phyloP scores from a whole-genome alignment of 2,329 filamentous ascomycete species.

The Alternaria panax region DNA sequence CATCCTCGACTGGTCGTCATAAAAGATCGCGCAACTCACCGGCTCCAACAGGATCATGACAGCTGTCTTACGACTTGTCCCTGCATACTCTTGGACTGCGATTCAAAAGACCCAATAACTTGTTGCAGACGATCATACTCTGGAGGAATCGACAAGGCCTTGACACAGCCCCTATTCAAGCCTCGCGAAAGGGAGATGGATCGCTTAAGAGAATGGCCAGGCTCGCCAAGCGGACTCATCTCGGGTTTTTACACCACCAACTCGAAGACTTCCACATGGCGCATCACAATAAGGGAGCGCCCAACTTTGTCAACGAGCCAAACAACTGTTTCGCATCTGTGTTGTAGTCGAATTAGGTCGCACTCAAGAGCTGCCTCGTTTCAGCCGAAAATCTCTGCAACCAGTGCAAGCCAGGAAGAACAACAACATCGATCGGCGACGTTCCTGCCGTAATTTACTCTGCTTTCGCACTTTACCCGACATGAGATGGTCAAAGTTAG shows the following conservation, averaged over 20 bases:
- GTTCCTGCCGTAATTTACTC: constrained; percentile 41
- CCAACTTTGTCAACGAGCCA: constrained; percentile 11
- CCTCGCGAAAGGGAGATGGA: constrained; percentile 23
- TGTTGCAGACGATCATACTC: background rate
- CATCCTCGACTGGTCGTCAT: constrained; percentile 8
- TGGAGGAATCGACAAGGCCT: constrained; percentile 16
- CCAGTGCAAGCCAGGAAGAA: constrained; percentile 12
- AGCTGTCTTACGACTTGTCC: constrained; percentile 7
- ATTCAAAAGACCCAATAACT: background rate
- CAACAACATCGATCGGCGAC: constrained; percentile 24
- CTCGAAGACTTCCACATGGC: background rate
- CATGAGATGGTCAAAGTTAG: constrained; percentile 35
- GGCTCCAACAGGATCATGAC: background rate
- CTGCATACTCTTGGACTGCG: constrained; percentile 11
- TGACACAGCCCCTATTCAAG: constrained; percentile 36
- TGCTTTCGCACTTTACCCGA: constrained; percentile 38
- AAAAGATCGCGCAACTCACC: constrained; percentile 1
- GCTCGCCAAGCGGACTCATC: constrained; percentile 39
- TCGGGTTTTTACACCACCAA: constrained; percentile 13
- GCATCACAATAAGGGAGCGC: constrained; percentile 1
- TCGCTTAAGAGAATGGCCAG: constrained; percentile 31
- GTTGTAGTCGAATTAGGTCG: constrained; percentile 12
- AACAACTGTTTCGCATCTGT: constrained; percentile 5
- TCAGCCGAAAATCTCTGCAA: constrained; percentile 33
- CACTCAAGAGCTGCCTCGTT: constrained; percentile 22